Evolutionary conservation across 176 grass and related monocot species (phyloP).

Genomic region (Chloris gayana): DNA sequence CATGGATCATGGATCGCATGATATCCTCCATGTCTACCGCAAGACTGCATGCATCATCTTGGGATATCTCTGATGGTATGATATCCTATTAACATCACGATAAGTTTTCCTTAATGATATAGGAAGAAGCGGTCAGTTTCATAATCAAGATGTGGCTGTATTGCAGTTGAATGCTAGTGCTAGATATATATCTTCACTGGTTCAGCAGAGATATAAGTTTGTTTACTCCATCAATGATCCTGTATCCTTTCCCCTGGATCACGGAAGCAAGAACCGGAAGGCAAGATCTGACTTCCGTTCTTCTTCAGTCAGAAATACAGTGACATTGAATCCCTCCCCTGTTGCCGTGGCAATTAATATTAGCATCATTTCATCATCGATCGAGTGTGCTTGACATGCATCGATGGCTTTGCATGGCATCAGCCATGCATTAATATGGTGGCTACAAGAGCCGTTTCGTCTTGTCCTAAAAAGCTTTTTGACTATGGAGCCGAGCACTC

Average conservation of each 20-base stretch:
- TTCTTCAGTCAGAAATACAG: neutral
- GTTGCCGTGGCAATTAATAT: neutral
- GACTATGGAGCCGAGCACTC: neutral
- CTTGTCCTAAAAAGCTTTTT: neutral
- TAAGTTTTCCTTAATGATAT: no score
- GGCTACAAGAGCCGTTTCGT: slow-evolving; percentile 13
- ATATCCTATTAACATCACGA: neutral
- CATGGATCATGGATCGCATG: neutral
- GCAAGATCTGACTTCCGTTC: neutral
- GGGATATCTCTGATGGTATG: neutral
- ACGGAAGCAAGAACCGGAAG: neutral
- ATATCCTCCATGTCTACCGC: neutral
- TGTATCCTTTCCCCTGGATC: neutral
- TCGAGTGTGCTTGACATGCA: neutral
- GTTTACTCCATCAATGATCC: neutral
- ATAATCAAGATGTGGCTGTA: neutral
- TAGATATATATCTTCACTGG: neutral
- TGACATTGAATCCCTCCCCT: neutral
- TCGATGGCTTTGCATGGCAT: neutral
- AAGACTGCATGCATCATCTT: neutral
- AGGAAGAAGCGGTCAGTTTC: no score
- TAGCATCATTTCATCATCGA: neutral
- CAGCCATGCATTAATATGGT: neutral
- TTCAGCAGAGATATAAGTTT: no score
- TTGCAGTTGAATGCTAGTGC: slow-evolving; percentile 10